Conservation (phyloP, 768 basidiomycete genomes). For the Serendipita sp. region DNA sequence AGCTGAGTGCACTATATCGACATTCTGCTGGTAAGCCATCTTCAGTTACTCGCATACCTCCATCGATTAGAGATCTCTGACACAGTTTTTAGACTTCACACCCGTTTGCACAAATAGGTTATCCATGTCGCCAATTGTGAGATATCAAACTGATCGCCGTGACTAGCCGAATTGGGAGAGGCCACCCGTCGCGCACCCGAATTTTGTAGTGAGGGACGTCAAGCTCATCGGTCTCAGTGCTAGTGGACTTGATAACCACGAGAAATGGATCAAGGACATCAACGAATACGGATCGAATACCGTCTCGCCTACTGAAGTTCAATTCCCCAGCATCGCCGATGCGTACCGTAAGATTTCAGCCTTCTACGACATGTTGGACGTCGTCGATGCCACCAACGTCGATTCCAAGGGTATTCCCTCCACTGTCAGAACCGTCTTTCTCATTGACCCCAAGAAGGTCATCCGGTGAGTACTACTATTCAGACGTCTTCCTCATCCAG, state of each 20-base stretch:
- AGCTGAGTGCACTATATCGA: too few species aligned
- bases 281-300: slow-evolving; percentile 53
- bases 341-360: slow-evolving; percentile 53
- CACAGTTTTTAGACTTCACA: slow-evolving; percentile 43
- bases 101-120: slow-evolving; percentile 87
- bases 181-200: slow-evolving; percentile 77
- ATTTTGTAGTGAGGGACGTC: slow-evolving; percentile 73
- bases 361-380: slow-evolving; percentile 91
- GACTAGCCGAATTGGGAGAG: slow-evolving; percentile 46
- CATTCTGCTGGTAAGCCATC: slow-evolving; percentile 46
- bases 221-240: slow-evolving; percentile 91
- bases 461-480: slow-evolving; percentile 53
- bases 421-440: slow-evolving; percentile 94
- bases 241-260: slow-evolving; percentile 73
- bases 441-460: slow-evolving; percentile 92
- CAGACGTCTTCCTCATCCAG: too few species aligned
- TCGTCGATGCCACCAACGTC: slow-evolving; percentile 82
- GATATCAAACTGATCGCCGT: too few species aligned
- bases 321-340: slow-evolving; percentile 97
- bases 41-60: too few species aligned
- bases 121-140: too few species aligned
- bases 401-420: slow-evolving; percentile 82
- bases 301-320: slow-evolving; percentile 54
- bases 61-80: too few species aligned
- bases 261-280: slow-evolving; percentile 81